Percentiles rank a stretch among this genome's conserved stretches.
Evolutionary conservation across 805 yeast species (phyloP).

Genomic region (Candida wancherniae): DNA sequence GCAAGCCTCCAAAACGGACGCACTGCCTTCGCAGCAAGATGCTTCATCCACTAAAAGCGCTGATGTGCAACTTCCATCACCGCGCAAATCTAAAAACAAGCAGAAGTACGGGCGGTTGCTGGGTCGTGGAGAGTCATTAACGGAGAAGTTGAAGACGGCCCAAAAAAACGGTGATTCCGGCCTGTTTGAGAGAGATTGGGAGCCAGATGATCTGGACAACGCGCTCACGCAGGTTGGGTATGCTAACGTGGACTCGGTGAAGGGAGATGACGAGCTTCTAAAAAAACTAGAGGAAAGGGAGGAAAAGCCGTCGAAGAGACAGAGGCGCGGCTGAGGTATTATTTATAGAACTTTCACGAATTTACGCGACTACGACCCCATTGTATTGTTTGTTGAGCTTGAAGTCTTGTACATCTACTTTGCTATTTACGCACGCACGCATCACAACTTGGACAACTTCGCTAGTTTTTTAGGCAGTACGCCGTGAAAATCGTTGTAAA

Average conservation of each 20-base stretch:
- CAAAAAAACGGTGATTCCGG: slow-evolving; percentile 4
- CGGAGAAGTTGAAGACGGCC: slow-evolving; percentile 13
- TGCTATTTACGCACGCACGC: too few relatives aligned
- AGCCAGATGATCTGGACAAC: slow-evolving; percentile 11
- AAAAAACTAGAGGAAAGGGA: slow-evolving; percentile 11
- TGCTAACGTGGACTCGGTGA: slow-evolving; percentile 12
- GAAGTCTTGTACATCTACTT: too few relatives aligned
- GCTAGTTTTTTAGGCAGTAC: too few relatives aligned
- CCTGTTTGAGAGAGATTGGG: slow-evolving; percentile 1
- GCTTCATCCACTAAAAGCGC: background rate
- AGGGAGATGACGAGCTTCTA: slow-evolving; percentile 12
- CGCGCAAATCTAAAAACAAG: slow-evolving; percentile 41
- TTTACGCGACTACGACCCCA: too few relatives aligned
- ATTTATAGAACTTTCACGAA: too few relatives aligned
- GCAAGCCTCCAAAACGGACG: slow-evolving; percentile 8
- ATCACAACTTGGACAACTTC: too few relatives aligned
- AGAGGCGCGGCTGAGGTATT: too few relatives aligned
- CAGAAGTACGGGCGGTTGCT: slow-evolving; percentile 44
- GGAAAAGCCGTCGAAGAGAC: slow-evolving; percentile 8
- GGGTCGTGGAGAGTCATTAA: slow-evolving; percentile 25
- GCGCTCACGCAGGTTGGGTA: slow-evolving; percentile 16
- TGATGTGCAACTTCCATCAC: slow-evolving; percentile 47
- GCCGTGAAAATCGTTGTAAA: too few relatives aligned
- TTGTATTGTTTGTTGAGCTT: too few relatives aligned
- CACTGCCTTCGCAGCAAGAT: too few relatives aligned